Conservation (phyloP, 2,329 filamentous ascomycete species). For the Colletotrichum filicis region DNA sequence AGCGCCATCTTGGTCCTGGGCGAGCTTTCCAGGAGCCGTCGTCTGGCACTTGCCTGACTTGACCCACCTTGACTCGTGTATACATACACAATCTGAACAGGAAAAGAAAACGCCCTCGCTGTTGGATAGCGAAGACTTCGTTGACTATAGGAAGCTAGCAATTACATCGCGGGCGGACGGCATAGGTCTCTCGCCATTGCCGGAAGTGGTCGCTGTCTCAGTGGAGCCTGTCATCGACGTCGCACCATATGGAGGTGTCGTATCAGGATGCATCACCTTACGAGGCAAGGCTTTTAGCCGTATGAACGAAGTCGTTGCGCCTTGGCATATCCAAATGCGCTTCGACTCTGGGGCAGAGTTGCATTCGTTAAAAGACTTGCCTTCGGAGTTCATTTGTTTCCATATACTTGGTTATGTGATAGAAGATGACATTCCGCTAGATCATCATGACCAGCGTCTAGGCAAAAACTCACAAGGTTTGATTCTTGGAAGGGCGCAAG, state of each 20-base stretch:
- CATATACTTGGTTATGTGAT: neutral
- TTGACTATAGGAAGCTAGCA: neutral
- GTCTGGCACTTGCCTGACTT: neutral
- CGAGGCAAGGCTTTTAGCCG: neutral
- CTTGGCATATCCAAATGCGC: neutral
- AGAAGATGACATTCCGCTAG: neutral
- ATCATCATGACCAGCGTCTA: neutral
- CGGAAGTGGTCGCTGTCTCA: neutral
- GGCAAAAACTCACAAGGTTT: neutral
- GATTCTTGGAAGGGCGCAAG: neutral
- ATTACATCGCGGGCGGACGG: neutral
- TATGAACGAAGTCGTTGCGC: neutral
- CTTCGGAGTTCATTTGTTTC: neutral
- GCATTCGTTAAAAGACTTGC: neutral
- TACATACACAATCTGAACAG: neutral
- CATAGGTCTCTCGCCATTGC: neutral
- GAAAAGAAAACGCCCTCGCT: neutral
- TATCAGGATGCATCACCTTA: neutral
- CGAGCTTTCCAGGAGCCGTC: neutral
- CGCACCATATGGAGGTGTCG: neutral
- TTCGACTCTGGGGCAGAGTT: neutral
- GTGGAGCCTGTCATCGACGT: neutral
- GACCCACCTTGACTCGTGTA: neutral
- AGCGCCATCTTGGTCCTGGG: neutral
- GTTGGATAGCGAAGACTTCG: neutral